Evolutionary conservation across 2,329 filamentous ascomycete species (phyloP), one percentile per base, ranked within the genome.

Genomic region (Sporothrix brasiliensis): DNA sequence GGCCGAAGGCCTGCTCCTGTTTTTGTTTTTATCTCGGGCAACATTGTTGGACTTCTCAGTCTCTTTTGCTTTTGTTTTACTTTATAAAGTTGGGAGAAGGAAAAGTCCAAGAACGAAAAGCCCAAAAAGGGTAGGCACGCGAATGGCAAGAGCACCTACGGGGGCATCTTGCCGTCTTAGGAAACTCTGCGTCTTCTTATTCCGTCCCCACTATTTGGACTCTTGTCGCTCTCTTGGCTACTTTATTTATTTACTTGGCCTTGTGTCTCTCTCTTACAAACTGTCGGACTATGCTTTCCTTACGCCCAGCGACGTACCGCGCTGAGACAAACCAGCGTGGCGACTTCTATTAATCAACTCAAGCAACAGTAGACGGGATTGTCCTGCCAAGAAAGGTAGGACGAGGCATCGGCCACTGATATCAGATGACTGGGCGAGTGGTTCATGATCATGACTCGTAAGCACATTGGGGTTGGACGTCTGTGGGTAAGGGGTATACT

Each of bases 141-240:
- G n/a, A 61, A 24, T 21, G 24, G n/a, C n/a, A 44, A 24, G 27
- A 61, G 56, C 24, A 41, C 24, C 56, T 24, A 44, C n/a, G 34
- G 56, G 41, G 56, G 30, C 56, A 60, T 61, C 56, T 24, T 61
- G 56, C 56, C 56, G 56, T 24, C 34, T 61, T 61, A 44, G 56
- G 56, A 44, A 13, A 41, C 13, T 34, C 9, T 44, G 39, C 5
- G 34, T 19, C 10, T 44, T 44, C 56, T 24, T 61, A 1, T 21
- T 39, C 56, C 34, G 56, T 61, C 34, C 5, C 34, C 56, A 61
- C 56, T 14, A 61, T 16, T 61, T 60, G 5, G 53, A 24, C 34
- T 16, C 56, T 61, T 61, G 56, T 44, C 34, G 39, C 19, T n/a
- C 14, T 30, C 56, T n/a, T 61, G 2, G n/a, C n/a, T 41, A 10